Evolutionary conservation across 2,329 filamentous ascomycete species (phyloP).

Genomic region (Aschersonia sp.): DNA sequence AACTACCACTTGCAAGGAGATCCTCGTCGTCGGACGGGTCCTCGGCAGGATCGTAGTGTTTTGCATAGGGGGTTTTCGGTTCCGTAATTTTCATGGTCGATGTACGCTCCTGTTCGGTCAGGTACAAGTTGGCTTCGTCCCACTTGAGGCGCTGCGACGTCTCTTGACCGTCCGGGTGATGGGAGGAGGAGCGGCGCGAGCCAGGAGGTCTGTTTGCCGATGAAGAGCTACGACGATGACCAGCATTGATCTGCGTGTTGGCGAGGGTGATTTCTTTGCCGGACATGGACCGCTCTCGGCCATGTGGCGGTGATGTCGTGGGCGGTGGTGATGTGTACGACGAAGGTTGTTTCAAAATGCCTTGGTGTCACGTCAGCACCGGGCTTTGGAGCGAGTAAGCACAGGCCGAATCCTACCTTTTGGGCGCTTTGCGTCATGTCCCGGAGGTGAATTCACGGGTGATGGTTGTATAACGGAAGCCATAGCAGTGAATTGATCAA

Average conservation of each 20-base stretch:
- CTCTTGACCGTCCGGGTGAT: slow-evolving; percentile 28
- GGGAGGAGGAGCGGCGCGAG: slow-evolving; percentile 58
- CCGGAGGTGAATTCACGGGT: slow-evolving; percentile 26
- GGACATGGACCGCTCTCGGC: slow-evolving; percentile 27
- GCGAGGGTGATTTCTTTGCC: slow-evolving; percentile 84
- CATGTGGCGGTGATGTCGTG: slow-evolving; percentile 21
- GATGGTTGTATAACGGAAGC: slow-evolving; percentile 5
- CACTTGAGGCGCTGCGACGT: slow-evolving; percentile 73
- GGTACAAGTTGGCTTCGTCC: slow-evolving; percentile 96
- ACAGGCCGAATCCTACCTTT: slow-evolving; percentile 20
- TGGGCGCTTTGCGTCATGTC: slow-evolving; percentile 25
- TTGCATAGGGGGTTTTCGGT: slow-evolving; percentile 93
- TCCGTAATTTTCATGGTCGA: slow-evolving; percentile 98
- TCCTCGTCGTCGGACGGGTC: slow-evolving; percentile 74
- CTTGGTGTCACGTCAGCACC: slow-evolving; percentile 28
- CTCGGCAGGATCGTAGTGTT: slow-evolving; percentile 78
- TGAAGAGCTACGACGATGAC: slow-evolving; percentile 73
- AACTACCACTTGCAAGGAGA: slow-evolving; percentile 12
- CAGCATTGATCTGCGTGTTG: slow-evolving; percentile 91
- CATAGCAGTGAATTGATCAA: neutral
- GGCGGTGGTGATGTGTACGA: slow-evolving; percentile 46
- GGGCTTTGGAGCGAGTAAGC: neutral
- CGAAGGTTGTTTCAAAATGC: slow-evolving; percentile 79
- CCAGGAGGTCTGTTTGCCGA: slow-evolving; percentile 45
- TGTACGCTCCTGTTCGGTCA: slow-evolving; percentile 89